Conservation (phyloP, 805 yeast species). For the Wickerhamomyces sydowiorum region DNA sequence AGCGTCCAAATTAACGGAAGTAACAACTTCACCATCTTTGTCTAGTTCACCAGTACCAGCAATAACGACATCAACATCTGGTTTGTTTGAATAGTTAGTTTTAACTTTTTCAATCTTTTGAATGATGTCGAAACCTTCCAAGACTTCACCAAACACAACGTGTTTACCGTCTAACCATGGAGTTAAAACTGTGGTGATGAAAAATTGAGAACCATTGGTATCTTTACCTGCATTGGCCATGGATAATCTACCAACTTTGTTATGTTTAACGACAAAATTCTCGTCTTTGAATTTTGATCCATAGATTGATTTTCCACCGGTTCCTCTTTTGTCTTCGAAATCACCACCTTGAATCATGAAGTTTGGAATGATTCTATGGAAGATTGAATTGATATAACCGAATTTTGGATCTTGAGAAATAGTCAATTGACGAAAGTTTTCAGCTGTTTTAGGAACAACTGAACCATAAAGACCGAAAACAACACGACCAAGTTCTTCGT, state of each 20-base stretch:
- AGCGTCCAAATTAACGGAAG: constrained; percentile 15
- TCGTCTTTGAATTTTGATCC: constrained; percentile 66
- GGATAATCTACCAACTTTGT: constrained; percentile 61
- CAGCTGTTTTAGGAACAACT: constrained; percentile 82
- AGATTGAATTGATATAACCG: constrained; percentile 55
- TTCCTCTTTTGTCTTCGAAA: constrained; percentile 62
- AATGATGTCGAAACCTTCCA: constrained; percentile 83
- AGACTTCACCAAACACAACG: constrained; percentile 94
- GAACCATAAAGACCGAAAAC: constrained; percentile 85
- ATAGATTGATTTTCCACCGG: constrained; percentile 71
- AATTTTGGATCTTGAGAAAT: constrained; percentile 67
- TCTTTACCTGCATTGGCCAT: constrained; percentile 79
- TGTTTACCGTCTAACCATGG: constrained; percentile 92
- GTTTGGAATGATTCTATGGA: constrained; percentile 68
- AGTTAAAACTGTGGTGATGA: constrained; percentile 87
- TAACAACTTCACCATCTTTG: constrained; percentile 24
- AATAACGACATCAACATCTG: constrained; percentile 59
- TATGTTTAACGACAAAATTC: constrained; percentile 62
- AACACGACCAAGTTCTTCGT: constrained; percentile 68
- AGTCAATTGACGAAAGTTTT: constrained; percentile 78
- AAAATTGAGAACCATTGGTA: constrained; percentile 92
- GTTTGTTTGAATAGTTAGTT: constrained; percentile 68
- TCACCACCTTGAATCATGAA: constrained; percentile 85
- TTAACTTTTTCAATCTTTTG: constrained; percentile 65
- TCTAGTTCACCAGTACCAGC: constrained; percentile 65